Evolutionary conservation across 2,329 filamentous ascomycete genomes (phyloP), one percentile per base, ranked within the genome.

Genomic region (Aspergillus phoenicis): DNA sequence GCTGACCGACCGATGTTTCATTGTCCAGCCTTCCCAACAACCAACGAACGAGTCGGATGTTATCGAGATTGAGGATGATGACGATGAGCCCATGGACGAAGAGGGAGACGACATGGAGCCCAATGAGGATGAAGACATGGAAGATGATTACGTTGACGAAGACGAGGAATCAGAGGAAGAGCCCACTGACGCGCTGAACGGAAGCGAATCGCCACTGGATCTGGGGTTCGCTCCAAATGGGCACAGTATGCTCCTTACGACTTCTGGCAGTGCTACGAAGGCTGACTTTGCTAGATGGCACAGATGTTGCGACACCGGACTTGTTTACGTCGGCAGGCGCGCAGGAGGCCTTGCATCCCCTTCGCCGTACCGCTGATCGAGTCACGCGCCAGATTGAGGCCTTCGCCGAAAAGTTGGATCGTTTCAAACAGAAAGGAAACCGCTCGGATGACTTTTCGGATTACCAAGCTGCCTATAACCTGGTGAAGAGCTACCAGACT

Each of bases 351-450:
- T 75, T 88, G 30, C 83, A 85, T 66, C 86, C 86, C 17, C 78
- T 90, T 65, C 85, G 86, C 73, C 82, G 85, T 65, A 86, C 87
- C 67, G 87, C 87, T 62, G 85, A 91, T 66, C 84, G 85, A 47
- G 87, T 91, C 33, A 90, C 90, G 54, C 87, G 88, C 63, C 92
- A 97, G 76, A 91, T 96, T 61, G 92, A 97, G 78, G 84, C 87
- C 48, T 97, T 97, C 73, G 93, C 93, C 39, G 89, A 90, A 72
- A 86, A 87, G 55, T 84, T 97, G 22, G 93, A 97, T 77, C 84
- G 87, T 58, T 94, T 93, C 75, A 84, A 80, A 77, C 88, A 70
- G 68, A 83, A 75, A 68, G 81, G 69, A 70, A 80, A 66, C 77
- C 82, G 65, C 72, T 80, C 62, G 64, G 77, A 65, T 52, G 73